Conservation (phyloP, 345 rosid genomes). For the Hevea brasiliensis region DNA sequence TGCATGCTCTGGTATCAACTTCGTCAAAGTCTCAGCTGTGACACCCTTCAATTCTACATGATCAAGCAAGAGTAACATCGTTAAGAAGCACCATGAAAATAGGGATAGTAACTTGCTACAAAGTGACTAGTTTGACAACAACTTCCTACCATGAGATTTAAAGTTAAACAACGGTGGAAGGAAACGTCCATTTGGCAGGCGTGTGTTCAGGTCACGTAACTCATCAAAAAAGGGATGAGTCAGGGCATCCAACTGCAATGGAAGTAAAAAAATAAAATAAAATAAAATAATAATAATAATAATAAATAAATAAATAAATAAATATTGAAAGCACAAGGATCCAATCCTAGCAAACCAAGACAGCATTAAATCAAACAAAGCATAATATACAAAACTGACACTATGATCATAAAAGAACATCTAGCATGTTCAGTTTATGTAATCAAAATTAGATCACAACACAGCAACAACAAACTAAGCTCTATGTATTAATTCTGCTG, state of each 20-base stretch:
- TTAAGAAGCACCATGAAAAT: background rate
- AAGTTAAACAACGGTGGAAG: slow-evolving; percentile 90
- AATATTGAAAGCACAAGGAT: background rate
- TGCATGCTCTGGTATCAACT: slow-evolving; percentile 36
- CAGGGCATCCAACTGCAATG: slow-evolving; percentile 68
- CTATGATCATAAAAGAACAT: no score
- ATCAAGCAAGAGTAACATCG: background rate
- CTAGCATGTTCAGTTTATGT: background rate
- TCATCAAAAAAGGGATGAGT: slow-evolving; percentile 96
- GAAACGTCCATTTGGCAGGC: slow-evolving; percentile 84
- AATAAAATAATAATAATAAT: slow-evolving; percentile 15
- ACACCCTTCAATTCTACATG: slow-evolving; percentile 29
- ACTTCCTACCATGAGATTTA: slow-evolving; percentile 65
- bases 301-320: no score
- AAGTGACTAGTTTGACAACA: background rate
- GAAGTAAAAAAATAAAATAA: background rate
- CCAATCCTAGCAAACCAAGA: background rate
- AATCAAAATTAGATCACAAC: background rate
- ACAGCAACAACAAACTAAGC: background rate
- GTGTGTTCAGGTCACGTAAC: slow-evolving; percentile 70
- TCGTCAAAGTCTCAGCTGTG: slow-evolving; percentile 24
- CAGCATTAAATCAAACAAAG: background rate
- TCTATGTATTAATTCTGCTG: no score
- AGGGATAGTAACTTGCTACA: background rate
- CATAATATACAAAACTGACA: no score